A percentile compares a stretch with the other conserved stretches of the same genome.
These are phyloP conservation scores for Cyclaneusma minus DNA, from an alignment of 2,329 filamentous ascomycete genomes.

Conservation along the genomic window DNA sequence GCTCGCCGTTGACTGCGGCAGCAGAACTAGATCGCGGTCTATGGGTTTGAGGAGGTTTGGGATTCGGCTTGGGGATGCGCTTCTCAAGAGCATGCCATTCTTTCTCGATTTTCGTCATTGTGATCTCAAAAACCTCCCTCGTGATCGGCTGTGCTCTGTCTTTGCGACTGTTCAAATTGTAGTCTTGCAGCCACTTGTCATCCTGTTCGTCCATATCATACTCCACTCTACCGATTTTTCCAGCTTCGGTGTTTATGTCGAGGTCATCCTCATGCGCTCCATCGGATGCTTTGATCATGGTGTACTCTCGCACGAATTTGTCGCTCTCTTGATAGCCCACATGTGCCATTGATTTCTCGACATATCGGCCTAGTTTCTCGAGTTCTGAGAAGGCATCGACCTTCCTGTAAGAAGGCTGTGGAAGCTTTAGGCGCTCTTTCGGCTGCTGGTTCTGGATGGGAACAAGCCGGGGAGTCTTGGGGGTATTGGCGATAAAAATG, in stretches of 20 bases:
- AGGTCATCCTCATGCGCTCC: constrained; percentile 41
- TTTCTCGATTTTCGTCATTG: constrained; percentile 97
- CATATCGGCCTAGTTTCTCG: constrained; percentile 81
- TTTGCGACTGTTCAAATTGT: constrained; percentile 59
- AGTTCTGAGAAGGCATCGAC: constrained; percentile 68
- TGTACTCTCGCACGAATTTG: constrained; percentile 62
- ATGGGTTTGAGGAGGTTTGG: constrained; percentile 89
- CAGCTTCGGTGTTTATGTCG: constrained; percentile 31
- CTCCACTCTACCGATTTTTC: constrained; percentile 66
- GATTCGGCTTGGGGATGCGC: constrained; percentile 90
- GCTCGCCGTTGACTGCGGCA: constrained; percentile 88
- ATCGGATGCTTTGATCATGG: constrained; percentile 49
- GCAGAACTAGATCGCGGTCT: constrained; percentile 85
- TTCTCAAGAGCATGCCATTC: constrained; percentile 96
- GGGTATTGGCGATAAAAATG: constrained; percentile 19
- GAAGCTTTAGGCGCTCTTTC: constrained; percentile 65
- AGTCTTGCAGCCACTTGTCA: constrained; percentile 80
- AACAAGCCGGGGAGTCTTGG: constrained; percentile 48
- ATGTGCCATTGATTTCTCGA: constrained; percentile 91
- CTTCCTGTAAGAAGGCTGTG: constrained; percentile 58
- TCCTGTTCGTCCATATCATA: constrained; percentile 99
- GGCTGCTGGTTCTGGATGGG: constrained; percentile 67
- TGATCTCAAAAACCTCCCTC: constrained; percentile 89
- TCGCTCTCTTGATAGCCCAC: constrained; percentile 95
- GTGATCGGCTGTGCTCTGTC: constrained; percentile 68